Evolutionary conservation across 768 basidiomycete genomes (phyloP).

Genomic region (Kwoniella botswanensis): DNA sequence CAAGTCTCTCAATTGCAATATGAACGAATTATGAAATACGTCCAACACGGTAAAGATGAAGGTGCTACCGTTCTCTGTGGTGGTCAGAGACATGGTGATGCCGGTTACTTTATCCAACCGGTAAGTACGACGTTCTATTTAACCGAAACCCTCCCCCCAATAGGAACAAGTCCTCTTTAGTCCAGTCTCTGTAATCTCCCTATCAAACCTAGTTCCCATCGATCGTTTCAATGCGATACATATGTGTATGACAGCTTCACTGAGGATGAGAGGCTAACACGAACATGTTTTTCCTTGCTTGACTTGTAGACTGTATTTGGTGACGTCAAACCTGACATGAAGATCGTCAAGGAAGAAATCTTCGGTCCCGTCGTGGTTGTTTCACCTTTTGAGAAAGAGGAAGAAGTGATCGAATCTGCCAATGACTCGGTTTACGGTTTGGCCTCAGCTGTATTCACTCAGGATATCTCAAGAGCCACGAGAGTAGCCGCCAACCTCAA

Average conservation of each 20-base stretch:
- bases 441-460: constrained; percentile 76
- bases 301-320: constrained; percentile 69
- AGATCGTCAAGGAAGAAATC: constrained; percentile 86
- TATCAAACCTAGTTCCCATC: not conserved
- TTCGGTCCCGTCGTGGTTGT: constrained; percentile 92
- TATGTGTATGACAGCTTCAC: not conserved
- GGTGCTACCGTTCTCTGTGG: constrained; percentile 71
- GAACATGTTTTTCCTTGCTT: too few relatives aligned
- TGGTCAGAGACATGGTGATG: constrained; percentile 70
- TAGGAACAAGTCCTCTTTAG: not conserved
- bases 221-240: not conserved
- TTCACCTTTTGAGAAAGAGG: constrained; percentile 84
- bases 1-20: constrained; percentile 66
- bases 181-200: not conserved
- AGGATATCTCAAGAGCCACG: constrained; percentile 75
- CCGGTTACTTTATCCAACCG: constrained; percentile 77
- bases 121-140: constrained; percentile 23
- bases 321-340: constrained; percentile 71
- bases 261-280: not conserved
- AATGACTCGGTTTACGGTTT: constrained; percentile 90
- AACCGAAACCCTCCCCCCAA: constrained; percentile 3
- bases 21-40: constrained; percentile 71
- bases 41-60: constrained; percentile 72
- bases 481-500: constrained; percentile 73
- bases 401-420: constrained; percentile 69